Evolutionary conservation across 192 early-diverging fungal species (phyloP).

Genomic region (Backusella morwellensis): DNA sequence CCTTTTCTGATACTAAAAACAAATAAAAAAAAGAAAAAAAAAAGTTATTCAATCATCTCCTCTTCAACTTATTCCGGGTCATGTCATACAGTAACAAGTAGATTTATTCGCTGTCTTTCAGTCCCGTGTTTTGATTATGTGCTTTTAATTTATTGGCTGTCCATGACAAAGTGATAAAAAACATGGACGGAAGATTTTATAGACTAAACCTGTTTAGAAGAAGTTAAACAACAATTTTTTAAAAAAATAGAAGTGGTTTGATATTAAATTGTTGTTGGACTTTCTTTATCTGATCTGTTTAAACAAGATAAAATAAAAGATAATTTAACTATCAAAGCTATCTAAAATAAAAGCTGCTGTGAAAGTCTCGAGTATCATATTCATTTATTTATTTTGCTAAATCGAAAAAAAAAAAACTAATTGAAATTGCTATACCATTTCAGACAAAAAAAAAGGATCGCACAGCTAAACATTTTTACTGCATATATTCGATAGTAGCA

Average conservation of each 20-base stretch:
- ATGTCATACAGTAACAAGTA: constrained; percentile 8
- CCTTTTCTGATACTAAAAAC: not conserved
- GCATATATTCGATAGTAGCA: not conserved
- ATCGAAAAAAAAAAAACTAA: not conserved
- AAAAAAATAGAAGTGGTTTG: not conserved
- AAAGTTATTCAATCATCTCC: not conserved
- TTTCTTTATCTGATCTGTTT: not conserved
- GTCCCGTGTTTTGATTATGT: not conserved
- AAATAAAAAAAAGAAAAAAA: not conserved
- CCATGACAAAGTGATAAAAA: not conserved
- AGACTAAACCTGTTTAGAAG: not conserved
- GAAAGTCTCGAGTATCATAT: too few species aligned
- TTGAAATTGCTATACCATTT: not conserved
- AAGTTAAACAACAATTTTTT: not conserved
- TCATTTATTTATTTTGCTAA: not conserved
- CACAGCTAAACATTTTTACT: not conserved
- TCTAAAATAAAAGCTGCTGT: too few species aligned
- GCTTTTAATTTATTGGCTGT: constrained; percentile 7
- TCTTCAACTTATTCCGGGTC: not conserved
- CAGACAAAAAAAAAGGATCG: not conserved
- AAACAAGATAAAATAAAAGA: not conserved
- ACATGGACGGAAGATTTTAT: not conserved
- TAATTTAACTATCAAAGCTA: not conserved
- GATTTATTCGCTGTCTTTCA: constrained; percentile 4
- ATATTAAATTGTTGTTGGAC: not conserved